Evolutionary conservation across 2,329 filamentous ascomycete genomes (phyloP).

Genomic region (Talaromyces sp.): DNA sequence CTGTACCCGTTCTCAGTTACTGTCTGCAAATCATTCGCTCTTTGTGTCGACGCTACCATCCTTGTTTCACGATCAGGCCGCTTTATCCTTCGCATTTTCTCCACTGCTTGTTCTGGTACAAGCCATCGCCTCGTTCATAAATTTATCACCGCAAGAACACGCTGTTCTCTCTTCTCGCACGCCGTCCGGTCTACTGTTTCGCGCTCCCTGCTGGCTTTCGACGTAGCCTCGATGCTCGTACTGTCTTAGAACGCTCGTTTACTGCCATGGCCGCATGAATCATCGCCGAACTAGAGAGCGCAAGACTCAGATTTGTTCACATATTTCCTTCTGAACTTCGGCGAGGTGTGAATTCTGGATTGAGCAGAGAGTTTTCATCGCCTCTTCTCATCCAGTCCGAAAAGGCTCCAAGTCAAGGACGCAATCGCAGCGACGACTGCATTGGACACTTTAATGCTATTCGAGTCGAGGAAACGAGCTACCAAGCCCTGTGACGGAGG

Average conservation of each 20-base stretch:
- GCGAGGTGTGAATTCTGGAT: neutral
- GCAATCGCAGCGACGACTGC: neutral
- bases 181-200: neutral
- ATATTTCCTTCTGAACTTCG: neutral
- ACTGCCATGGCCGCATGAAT: constrained; percentile 9
- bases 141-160: neutral
- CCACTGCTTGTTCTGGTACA: neutral
- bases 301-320: neutral
- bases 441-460: constrained; percentile 15
- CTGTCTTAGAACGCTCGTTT: neutral
- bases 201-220: neutral
- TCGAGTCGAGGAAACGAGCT: constrained; percentile 28
- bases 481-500: constrained; percentile 19
- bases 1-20: neutral
- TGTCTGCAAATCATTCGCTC: neutral
- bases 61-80: constrained; percentile 8
- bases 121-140: neutral
- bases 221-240: neutral
- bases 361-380: neutral
- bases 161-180: neutral
- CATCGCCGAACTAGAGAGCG: neutral
- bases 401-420: neutral
- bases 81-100: neutral
- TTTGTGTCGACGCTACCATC: constrained; percentile 1
- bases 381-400: neutral